Base-by-base conservation (phyloP, 2,329 filamentous ascomycete genomes). In the Kalmusia sp. region DNA sequence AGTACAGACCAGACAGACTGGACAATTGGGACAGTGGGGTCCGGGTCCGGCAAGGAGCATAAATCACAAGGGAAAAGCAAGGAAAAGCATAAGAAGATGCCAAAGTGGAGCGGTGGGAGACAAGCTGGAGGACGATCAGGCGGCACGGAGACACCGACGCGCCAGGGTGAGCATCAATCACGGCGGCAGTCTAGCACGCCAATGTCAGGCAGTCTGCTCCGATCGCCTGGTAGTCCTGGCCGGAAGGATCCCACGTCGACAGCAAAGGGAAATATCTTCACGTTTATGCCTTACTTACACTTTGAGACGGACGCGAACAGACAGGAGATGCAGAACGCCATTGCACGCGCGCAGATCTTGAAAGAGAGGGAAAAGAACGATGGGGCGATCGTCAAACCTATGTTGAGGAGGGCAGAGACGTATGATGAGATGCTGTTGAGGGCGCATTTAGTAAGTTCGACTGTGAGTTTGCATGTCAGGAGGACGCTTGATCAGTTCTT, bases 401-500 rank as follows among this genome's bases (percentile, higher is more conserved):
- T 52, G 1, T 37, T 68, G n/a, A 57, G 58, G 15, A 59, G 61
- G 14, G 61, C 69, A 1, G 57, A 59, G 12, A 74, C 71, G 0
- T 71, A 72, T 25, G 80, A 83, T 52, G 74, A 79, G 33, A 72
- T 81, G 61, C 72, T 84, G 3, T 59, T 83, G 4, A 69, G 79
- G 30, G 81, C 78, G 19, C 81, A 84, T 61, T 52, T 84, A 15
- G 68, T 71, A 6, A 72, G 71, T 19, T 76, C 74, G 9, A 80
- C 79, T 9, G 78, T 78, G 4, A 72, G 71, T 3, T 71, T 86
- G 1, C 86, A 89, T 64, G 79, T 86, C 0, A 80, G 86, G 8
- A 77, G 86, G 19, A 88, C 86, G 0, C 73, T 88, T 1, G 86
- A 88, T 61, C 86, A 89, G 51, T 88, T 84, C 67, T 87, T 84